Evolutionary conservation across 2,329 filamentous ascomycete genomes (phyloP).

Genomic region (Fusarium sulawesiense): DNA sequence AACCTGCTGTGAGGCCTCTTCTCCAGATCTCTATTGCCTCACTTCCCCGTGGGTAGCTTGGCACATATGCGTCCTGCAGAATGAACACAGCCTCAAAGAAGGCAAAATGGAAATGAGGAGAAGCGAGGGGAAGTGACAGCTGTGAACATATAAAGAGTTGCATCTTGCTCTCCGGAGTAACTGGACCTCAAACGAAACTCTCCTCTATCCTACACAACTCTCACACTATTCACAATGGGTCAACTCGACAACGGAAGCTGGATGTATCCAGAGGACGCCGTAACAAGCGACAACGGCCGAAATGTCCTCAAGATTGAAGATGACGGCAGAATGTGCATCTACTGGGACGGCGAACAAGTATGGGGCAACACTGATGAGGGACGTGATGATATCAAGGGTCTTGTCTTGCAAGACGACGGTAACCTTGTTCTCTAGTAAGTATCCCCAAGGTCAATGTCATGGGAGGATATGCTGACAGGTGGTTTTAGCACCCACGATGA

Average conservation of each 20-base stretch:
- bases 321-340: conserved; percentile 49
- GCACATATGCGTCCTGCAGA: conserved; percentile 11
- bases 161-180: rapidly evolving
- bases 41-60: conserved; percentile 2
- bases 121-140: neutral
- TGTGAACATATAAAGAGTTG: neutral
- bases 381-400: conserved; percentile 45
- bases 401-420: conserved; percentile 48
- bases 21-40: neutral
- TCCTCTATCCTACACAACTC: conserved; percentile 18
- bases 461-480: no score
- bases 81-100: neutral
- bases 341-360: conserved; percentile 46
- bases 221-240: conserved; percentile 14
- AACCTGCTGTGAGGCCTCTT: conserved; percentile 16
- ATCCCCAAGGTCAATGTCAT: no score
- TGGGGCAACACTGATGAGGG: conserved; percentile 48
- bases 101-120: neutral
- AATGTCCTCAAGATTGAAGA: conserved; percentile 49
- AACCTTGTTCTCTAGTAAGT: conserved; percentile 51
- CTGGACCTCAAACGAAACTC: neutral
- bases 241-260: conserved; percentile 49
- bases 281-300: conserved; percentile 47
- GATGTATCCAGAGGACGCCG: conserved; percentile 46
- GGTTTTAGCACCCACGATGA: conserved; percentile 26